phyloP scores from a whole-genome alignment of 805 yeast species.

The Saturnispora sanitii region DNA sequence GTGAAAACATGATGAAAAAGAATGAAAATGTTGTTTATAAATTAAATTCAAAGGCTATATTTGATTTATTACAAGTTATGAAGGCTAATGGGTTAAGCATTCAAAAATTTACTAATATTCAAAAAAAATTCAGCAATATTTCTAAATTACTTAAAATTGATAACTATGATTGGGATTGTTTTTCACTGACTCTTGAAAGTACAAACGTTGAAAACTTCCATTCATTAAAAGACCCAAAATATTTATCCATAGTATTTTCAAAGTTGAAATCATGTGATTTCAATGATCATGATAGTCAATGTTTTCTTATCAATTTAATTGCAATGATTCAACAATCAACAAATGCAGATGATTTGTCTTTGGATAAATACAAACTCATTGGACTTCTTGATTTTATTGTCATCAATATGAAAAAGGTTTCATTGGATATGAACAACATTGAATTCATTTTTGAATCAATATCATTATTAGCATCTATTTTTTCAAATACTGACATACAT shows the following conservation, averaged over 20 bases:
- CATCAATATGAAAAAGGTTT: slow-evolving; percentile 4
- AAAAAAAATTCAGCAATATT: not conserved
- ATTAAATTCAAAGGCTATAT: slow-evolving; percentile 4
- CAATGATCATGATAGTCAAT: not conserved
- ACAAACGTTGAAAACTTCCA: not conserved
- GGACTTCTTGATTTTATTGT: slow-evolving; percentile 1
- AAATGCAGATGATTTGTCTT: not conserved
- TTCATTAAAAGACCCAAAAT: not conserved
- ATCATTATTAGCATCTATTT: not conserved
- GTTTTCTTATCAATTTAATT: not conserved
- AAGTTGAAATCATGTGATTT: not conserved
- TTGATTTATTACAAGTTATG: not conserved
- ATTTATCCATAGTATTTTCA: not conserved
- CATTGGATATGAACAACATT: slow-evolving; percentile 7
- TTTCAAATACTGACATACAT: slow-evolving; percentile 7
- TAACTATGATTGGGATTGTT: not conserved
- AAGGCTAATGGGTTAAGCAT: not conserved
- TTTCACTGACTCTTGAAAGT: not conserved
- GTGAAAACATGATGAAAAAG: slow-evolving; percentile 11
- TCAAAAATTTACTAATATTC: not conserved
- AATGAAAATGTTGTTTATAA: slow-evolving; percentile 11
- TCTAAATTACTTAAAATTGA: not conserved
- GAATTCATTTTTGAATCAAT: slow-evolving; percentile 15
- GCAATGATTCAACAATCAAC: not conserved
- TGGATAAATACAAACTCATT: not conserved